These are phyloP conservation scores for Pichia sp. DNA, from an alignment of 1,139 yeast species.

Conservation along the genomic window DNA sequence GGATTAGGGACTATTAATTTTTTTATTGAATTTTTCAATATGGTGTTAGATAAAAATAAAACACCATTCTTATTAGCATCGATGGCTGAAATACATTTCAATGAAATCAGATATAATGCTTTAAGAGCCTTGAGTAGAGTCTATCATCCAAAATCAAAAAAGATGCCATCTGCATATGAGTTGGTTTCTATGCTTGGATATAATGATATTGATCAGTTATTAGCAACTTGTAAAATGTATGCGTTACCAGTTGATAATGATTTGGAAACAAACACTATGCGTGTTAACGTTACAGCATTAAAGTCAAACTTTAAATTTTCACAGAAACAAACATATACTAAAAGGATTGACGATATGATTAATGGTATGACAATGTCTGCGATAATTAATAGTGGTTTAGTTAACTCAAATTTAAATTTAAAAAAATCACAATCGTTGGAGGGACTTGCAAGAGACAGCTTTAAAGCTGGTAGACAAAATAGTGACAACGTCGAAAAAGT, in stretches of 20 bases:
- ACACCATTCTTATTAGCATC: constrained; percentile 73
- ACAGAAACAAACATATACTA: constrained; percentile 52
- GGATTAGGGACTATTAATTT: constrained; percentile 60
- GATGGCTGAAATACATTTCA: constrained; percentile 72
- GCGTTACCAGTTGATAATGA: constrained; percentile 45
- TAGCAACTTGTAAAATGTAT: constrained; percentile 57
- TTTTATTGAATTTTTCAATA: constrained; percentile 59
- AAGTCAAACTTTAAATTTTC: constrained; percentile 37
- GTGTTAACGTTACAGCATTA: constrained; percentile 43
- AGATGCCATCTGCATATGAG: constrained; percentile 43
- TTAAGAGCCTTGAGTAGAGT: constrained; percentile 62
- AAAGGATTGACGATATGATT: constrained; percentile 46
- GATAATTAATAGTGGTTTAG: constrained; percentile 33
- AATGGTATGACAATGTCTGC: constrained; percentile 22
- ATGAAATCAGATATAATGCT: constrained; percentile 73
- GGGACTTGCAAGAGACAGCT: constrained; percentile 19
- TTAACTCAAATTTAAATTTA: constrained; percentile 24
- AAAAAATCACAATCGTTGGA: constrained; percentile 15
- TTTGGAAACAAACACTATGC: constrained; percentile 28
- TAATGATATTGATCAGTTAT: constrained; percentile 48
- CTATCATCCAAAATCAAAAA: constrained; percentile 66
- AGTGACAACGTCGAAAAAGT: constrained; percentile 10
- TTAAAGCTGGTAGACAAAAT: constrained; percentile 14
- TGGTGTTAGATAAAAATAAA: constrained; percentile 35
- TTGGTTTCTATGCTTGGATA: constrained; percentile 57